Percentiles rank a stretch among this genome's conserved stretches.
Evolutionary conservation across 441 rosid genomes (phyloP).

Genomic region (Adansonia gregorii): DNA sequence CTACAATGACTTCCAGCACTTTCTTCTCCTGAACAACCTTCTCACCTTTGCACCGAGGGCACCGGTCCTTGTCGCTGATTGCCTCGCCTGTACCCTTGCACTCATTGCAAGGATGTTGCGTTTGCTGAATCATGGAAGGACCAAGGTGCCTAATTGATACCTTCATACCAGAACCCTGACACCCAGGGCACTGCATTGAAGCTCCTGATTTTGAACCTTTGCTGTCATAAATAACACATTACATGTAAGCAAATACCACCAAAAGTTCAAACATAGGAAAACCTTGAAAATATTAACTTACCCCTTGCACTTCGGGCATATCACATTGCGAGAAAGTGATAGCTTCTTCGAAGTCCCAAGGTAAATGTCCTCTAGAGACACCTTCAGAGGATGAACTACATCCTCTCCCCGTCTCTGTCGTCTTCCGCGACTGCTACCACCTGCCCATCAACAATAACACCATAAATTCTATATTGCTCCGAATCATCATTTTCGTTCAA

Average conservation of each 20-base stretch:
- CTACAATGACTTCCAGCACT: conserved; percentile 68
- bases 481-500: too few species aligned
- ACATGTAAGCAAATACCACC: too few species aligned
- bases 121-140: conserved; percentile 86
- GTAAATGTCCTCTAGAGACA: conserved; percentile 68
- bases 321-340: conserved; percentile 68
- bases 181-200: conserved; percentile 65
- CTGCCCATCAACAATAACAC: conserved; percentile 34
- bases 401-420: conserved; percentile 82
- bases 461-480: neutral
- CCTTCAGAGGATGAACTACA: conserved; percentile 76
- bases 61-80: conserved; percentile 62
- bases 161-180: conserved; percentile 83
- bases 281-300: too few species aligned
- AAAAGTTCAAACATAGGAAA: too few species aligned
- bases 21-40: conserved; percentile 76
- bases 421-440: conserved; percentile 68
- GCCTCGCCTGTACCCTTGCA: conserved; percentile 79
- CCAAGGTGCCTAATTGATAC: conserved; percentile 74
- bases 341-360: conserved; percentile 70
- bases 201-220: conserved; percentile 83
- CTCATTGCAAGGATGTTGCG: conserved; percentile 81
- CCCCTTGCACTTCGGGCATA: conserved; percentile 78
- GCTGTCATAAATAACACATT: conserved; percentile 34
- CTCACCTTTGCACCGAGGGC: conserved; percentile 69